These are phyloP conservation scores for Trypanosoma rangeli DNA, from an alignment of 208 protist genomes.

Conservation along the genomic window DNA sequence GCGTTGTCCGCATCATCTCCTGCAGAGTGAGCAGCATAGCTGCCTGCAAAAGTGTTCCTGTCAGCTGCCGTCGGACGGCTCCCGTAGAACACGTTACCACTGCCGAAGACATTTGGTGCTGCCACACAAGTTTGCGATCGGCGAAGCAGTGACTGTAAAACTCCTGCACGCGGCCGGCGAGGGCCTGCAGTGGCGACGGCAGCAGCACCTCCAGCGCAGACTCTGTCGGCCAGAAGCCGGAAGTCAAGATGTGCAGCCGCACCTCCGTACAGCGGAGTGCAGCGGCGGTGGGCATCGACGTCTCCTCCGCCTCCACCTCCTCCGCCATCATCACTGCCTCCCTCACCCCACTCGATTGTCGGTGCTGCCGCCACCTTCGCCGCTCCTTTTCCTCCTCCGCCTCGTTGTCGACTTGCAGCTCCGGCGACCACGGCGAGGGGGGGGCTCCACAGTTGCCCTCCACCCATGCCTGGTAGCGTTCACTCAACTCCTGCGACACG, in stretches of 20 bases:
- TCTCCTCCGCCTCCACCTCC: constrained; percentile 9
- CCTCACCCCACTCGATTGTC: constrained; percentile 22
- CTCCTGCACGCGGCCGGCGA: constrained; percentile 55
- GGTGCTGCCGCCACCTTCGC: too few relatives aligned
- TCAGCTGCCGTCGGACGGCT: constrained; percentile 59
- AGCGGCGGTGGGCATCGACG: neutral
- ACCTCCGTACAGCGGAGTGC: constrained; percentile 40
- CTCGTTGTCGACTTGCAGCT: constrained; percentile 4
- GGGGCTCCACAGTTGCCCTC: constrained; percentile 1
- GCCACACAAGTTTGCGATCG: constrained; percentile 87
- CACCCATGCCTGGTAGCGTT: constrained; percentile 45
- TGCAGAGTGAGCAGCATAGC: constrained; percentile 92
- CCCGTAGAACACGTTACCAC: constrained; percentile 48
- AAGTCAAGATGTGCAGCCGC: constrained; percentile 90
- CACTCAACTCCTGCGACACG: constrained; percentile 37
- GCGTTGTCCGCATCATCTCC: constrained; percentile 26
- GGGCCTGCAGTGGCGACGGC: constrained; percentile 41
- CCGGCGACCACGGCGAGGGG: neutral
- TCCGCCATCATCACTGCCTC: neutral
- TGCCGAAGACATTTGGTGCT: constrained; percentile 79
- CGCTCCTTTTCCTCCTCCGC: constrained; percentile 13
- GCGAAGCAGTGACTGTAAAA: constrained; percentile 88
- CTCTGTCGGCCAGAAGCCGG: constrained; percentile 89
- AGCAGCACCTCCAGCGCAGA: constrained; percentile 31
- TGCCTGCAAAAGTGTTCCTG: constrained; percentile 91